Percentiles rank a stretch among this genome's conserved stretches.
Conservation (phyloP, 148 eudicot species). For the Pharnaceum exiguum region DNA sequence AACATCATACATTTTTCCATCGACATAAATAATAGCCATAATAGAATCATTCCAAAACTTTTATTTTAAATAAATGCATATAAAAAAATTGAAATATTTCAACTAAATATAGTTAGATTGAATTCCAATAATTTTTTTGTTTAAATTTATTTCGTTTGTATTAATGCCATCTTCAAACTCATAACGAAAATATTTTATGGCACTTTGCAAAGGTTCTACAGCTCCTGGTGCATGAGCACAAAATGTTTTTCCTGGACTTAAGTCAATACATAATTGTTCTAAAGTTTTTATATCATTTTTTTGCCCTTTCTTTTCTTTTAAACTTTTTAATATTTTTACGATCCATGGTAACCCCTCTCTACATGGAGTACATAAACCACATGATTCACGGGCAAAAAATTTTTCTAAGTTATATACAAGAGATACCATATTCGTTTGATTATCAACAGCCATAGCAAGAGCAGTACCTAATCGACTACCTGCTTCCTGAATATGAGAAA, state of each 20-base stretch:
- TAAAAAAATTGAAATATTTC: too few relatives aligned
- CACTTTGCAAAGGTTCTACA: conserved; percentile 99
- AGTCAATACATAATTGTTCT: conserved; percentile 88
- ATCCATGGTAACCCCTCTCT: conserved; percentile 94
- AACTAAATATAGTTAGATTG: too few relatives aligned
- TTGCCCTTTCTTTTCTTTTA: conserved; percentile 88
- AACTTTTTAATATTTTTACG: conserved; percentile 83
- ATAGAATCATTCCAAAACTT: too few relatives aligned
- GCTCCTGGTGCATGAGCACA: conserved; percentile 98
- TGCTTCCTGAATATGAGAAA: too few relatives aligned
- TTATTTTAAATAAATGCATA: too few relatives aligned
- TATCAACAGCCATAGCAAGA: conserved; percentile 98
- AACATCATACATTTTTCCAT: too few relatives aligned
- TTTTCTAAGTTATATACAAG: conserved; percentile 91
- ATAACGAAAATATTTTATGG: conserved; percentile 88
- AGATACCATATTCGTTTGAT: conserved; percentile 89
- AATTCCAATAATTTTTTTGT: too few relatives aligned
- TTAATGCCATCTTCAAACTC: too few relatives aligned
- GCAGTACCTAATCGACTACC: too few relatives aligned
- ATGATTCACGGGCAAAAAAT: conserved; percentile 83
- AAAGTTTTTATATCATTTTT: conserved; percentile 95
- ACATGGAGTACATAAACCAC: conserved; percentile 94
- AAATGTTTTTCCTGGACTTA: conserved; percentile 95
- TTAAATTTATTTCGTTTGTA: too few relatives aligned
- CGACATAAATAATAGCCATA: too few relatives aligned